Conservation (phyloP, 345 rosid genomes). For the Capsella bursapastoris region DNA sequence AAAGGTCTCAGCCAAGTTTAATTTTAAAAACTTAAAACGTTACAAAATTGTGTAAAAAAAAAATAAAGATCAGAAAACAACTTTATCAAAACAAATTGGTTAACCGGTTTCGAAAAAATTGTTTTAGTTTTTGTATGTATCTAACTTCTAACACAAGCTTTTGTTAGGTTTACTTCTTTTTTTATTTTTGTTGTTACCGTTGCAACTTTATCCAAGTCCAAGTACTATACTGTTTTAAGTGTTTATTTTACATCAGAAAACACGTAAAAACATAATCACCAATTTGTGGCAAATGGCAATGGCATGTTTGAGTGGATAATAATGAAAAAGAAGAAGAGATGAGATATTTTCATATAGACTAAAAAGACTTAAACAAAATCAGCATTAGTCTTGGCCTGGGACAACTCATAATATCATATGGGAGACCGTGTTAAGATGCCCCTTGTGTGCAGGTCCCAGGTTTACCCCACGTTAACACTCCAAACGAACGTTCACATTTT, state of each 20-base stretch:
- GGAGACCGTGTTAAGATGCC: slow-evolving; percentile 21
- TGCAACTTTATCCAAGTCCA: neutral
- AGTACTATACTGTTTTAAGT: neutral
- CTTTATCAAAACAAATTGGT: too few species aligned
- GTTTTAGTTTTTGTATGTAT: neutral
- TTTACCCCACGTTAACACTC: neutral
- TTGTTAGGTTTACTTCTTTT: neutral
- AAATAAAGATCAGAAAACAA: too few species aligned
- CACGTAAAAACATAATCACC: neutral
- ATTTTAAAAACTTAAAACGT: too few species aligned
- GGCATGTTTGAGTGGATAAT: neutral
- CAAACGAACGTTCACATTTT: slow-evolving; percentile 20
- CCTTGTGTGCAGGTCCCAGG: slow-evolving; percentile 21
- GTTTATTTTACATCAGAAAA: neutral
- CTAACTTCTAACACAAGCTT: neutral
- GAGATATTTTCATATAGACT: too few species aligned
- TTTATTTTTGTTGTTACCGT: too few species aligned
- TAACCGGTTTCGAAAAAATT: neutral
- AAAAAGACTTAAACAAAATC: too few species aligned
- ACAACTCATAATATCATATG: neutral
- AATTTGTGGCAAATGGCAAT: neutral
- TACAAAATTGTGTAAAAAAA: too few species aligned
- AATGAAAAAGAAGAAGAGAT: too few species aligned
- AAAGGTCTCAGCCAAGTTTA: too few species aligned
- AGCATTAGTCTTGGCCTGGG: too few species aligned